phyloP scores from a whole-genome alignment of 2,329 filamentous ascomycete species.

The Ophiocordyceps sinensis region DNA sequence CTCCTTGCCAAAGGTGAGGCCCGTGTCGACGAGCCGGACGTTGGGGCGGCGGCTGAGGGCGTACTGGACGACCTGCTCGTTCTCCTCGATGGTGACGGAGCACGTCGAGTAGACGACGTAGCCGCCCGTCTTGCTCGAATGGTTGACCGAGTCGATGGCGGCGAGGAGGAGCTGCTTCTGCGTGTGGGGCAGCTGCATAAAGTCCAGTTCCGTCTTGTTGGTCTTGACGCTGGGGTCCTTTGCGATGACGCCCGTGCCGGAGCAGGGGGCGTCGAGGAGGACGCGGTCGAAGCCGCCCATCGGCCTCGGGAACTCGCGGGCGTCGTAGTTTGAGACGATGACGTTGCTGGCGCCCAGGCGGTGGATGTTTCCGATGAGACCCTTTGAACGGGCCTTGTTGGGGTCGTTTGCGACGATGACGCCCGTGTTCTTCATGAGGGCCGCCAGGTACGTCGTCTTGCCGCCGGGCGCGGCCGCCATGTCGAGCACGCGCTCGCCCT shows the following conservation, averaged over 20 bases:
- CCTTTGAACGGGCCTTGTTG: conserved; percentile 85
- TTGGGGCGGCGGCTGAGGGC: conserved; percentile 84
- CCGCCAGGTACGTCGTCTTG: conserved; percentile 47
- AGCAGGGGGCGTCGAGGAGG: conserved; percentile 87
- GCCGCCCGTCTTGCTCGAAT: conserved; percentile 80
- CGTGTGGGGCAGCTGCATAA: conserved; percentile 80
- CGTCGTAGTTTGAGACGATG: conserved; percentile 91
- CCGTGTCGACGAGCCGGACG: conserved; percentile 83
- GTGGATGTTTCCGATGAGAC: conserved; percentile 96
- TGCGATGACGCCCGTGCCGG: conserved; percentile 90
- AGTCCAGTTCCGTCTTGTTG: conserved; percentile 93
- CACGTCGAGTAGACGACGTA: conserved; percentile 97
- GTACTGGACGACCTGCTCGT: conserved; percentile 85
- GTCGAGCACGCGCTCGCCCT: conserved; percentile 82
- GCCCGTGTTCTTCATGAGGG: conserved; percentile 62
- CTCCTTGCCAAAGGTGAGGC: conserved; percentile 77
- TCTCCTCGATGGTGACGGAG: conserved; percentile 83
- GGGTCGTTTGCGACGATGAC: conserved; percentile 94
- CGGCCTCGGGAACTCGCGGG: conserved; percentile 81
- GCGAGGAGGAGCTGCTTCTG: conserved; percentile 90
- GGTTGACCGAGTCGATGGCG: conserved; percentile 90
- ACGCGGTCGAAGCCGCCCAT: conserved; percentile 95
- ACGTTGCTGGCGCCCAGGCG: conserved; percentile 87
- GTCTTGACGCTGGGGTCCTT: conserved; percentile 97
- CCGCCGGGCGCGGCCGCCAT: conserved; percentile 15